Evolutionary conservation across 2,329 filamentous ascomycete species (phyloP).

Genomic region (Huntiella omanensis): DNA sequence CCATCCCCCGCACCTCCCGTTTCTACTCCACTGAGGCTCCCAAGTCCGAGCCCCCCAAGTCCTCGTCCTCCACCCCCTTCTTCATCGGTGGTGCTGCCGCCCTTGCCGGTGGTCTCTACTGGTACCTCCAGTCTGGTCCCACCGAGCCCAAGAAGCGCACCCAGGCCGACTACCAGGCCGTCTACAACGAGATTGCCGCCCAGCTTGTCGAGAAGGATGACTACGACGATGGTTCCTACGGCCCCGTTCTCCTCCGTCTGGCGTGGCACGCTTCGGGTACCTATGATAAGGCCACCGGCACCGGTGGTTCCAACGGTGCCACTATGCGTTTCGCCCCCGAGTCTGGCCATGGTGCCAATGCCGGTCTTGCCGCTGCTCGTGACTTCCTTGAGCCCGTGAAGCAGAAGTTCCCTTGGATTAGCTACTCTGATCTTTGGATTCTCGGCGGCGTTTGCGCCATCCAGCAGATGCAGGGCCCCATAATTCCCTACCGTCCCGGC

Average conservation of each 20-base stretch:
- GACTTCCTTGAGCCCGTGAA: conserved; percentile 90
- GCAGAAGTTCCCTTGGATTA: conserved; percentile 80
- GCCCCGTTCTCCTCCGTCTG: conserved; percentile 73
- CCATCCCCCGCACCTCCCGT: conserved; percentile 54
- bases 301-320: conserved; percentile 86
- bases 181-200: conserved; percentile 73
- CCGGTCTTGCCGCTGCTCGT: conserved; percentile 67
- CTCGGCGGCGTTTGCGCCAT: conserved; percentile 68
- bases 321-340: conserved; percentile 94
- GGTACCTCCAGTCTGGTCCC: conserved; percentile 39
- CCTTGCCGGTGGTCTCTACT: conserved; percentile 45
- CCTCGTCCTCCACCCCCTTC: conserved; percentile 27
- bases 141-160: conserved; percentile 43
- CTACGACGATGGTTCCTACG: conserved; percentile 93
- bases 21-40: conserved; percentile 57
- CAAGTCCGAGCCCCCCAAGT: conserved; percentile 35
- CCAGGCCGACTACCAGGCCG: conserved; percentile 81
- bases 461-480: conserved; percentile 87
- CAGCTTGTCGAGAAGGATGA: conserved; percentile 75
- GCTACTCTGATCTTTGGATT: conserved; percentile 94
- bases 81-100: conserved; percentile 40
- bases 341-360: conserved; percentile 79
- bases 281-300: conserved; percentile 71
- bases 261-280: conserved; percentile 92
- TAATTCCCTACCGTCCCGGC: conserved; percentile 75